These are phyloP conservation scores for Phaseolus lunatus DNA, from an alignment of 306 rosid genomes.

Conservation along the genomic window DNA sequence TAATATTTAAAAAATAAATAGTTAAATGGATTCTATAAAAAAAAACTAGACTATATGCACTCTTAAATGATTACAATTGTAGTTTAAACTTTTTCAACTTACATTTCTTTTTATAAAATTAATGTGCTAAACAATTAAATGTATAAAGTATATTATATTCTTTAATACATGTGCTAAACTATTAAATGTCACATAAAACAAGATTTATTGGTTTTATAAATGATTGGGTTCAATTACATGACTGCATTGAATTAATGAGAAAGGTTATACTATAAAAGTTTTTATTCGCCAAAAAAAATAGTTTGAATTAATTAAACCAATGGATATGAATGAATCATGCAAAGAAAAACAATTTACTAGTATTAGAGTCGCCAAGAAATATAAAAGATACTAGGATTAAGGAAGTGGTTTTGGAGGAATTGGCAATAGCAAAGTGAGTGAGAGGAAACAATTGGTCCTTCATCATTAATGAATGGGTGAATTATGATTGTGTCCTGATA, in stretches of 20 bases:
- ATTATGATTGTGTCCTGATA: constrained; percentile 1
- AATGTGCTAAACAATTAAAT: too few relatives aligned
- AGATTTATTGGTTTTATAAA: too few relatives aligned
- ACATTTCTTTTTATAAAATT: too few relatives aligned
- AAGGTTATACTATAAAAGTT: background rate
- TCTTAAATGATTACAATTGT: too few relatives aligned
- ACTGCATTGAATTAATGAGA: background rate
- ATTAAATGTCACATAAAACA: too few relatives aligned
- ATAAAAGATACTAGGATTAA: background rate
- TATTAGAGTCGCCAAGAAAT: background rate
- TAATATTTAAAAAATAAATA: too few relatives aligned
- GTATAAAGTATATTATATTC: too few relatives aligned
- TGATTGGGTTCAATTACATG: background rate
- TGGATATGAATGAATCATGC: background rate
- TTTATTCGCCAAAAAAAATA: background rate
- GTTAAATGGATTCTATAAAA: too few relatives aligned
- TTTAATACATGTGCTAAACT: too few relatives aligned
- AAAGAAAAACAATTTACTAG: background rate
- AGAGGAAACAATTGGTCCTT: constrained; percentile 29
- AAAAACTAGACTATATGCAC: too few relatives aligned
- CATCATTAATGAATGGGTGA: constrained; percentile 30
- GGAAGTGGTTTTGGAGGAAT: background rate
- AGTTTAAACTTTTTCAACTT: too few relatives aligned
- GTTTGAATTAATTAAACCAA: background rate
- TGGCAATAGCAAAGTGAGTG: background rate